These are phyloP conservation scores for Neobulgaria alba DNA, from an alignment of 2,329 filamentous ascomycete species.

Conservation along the genomic window DNA sequence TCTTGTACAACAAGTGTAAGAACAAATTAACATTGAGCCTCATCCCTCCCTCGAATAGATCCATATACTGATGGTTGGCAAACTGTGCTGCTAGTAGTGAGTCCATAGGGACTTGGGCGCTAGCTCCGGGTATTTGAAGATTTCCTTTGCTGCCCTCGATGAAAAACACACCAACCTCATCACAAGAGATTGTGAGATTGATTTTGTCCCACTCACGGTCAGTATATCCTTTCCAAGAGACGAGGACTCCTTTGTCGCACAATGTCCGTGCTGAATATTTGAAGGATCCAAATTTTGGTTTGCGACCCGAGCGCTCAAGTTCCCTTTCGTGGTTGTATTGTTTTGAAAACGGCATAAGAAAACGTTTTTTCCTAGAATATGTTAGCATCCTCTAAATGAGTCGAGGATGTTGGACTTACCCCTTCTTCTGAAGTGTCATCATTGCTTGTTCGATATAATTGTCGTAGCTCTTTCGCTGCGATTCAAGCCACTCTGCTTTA, in stretches of 20 bases:
- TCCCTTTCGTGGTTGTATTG: conserved; percentile 98
- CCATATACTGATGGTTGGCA: conserved; percentile 93
- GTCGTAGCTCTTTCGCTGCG: conserved; percentile 94
- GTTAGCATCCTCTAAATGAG: conserved; percentile 11
- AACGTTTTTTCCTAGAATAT: conserved; percentile 65
- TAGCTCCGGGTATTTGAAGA: conserved; percentile 93
- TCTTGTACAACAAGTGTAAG: conserved; percentile 95
- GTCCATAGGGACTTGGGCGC: conserved; percentile 80
- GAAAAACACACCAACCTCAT: conserved; percentile 88
- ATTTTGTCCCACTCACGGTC: conserved; percentile 84
- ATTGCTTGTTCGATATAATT: conserved; percentile 99
- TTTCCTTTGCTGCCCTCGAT: conserved; percentile 85
- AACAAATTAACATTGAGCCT: conserved; percentile 94
- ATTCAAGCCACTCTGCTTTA: conserved; percentile 86
- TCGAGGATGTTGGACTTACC: conserved; percentile 44
- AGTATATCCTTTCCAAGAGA: conserved; percentile 78
- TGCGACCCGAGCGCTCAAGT: conserved; percentile 81
- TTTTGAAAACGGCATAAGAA: conserved; percentile 92
- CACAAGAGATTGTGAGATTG: conserved; percentile 88
- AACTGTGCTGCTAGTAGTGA: conserved; percentile 95
- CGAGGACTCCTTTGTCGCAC: conserved; percentile 86
- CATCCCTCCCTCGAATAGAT: conserved; percentile 77
- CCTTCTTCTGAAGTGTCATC: conserved; percentile 94
- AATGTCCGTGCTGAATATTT: conserved; percentile 90
- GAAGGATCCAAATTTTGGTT: conserved; percentile 95